Evolutionary conservation across 75 land plant species (phyloP), one percentile per base, ranked within the genome.

Genomic region (Cupressus sempervirens): DNA sequence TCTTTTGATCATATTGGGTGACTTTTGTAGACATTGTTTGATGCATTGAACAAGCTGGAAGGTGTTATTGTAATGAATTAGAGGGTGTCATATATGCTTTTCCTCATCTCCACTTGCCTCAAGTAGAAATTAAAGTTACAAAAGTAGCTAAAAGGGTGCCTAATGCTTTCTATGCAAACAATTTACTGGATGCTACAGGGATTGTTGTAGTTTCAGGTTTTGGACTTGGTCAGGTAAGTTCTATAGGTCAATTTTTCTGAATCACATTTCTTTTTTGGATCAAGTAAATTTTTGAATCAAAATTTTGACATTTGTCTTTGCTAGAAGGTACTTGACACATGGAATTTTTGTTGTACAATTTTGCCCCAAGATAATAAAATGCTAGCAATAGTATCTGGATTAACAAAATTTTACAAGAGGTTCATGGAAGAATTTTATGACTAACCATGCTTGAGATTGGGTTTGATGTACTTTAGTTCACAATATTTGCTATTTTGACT

Each of bases 1-100:
- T 68, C 29, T 77, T 40, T 20, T 77, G 80, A 79, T 79, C n/a
- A 18, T 43, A 76, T 3, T 41, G 81, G 48, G 50, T 79, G 81
- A 79, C 62, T 53, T 54, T 45, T 91, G 67, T 91, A 98, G 99
- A 84, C 88, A 9, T 75, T 98, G 20, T 95, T 96, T 83, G 98
- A 92, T 74, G 96, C 97, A 50, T 91, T 98, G 73, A 98, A 98
- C 87, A 92, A 89, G 87, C 90, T 98, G 82, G 99, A 98, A 85
- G 99, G 99, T 62, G 92, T 98, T 53, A 94, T 2, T 98, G 99
- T 91, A 98, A 98, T 91, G 91, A 90, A 85, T 96, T 96, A 20
- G 99, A 98, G 83, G 99, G 99, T 81, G 99, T 98, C 43, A 95
- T 98, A 98, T 98, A 98, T 86, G 92, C 95, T 76, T 98, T 98